Base-by-base conservation (phyloP, 768 basidiomycete species). In the Termitomyces sp. region DNA sequence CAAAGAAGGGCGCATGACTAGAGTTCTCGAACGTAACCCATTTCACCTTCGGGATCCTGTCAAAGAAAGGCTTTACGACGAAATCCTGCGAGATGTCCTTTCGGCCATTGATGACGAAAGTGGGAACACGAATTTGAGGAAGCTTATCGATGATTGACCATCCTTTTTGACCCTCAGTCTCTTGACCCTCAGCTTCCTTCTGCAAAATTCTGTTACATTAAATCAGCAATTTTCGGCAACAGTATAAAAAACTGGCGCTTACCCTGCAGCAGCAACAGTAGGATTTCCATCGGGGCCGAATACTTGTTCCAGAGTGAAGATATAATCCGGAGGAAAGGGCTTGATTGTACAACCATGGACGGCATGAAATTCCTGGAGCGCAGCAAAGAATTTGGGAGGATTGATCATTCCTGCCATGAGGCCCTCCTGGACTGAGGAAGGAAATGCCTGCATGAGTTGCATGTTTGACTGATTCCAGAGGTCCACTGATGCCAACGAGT, bases 91-190 rank as follows among this genome's bases (percentile, higher is more conserved):
- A 69, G 16, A 73, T 69, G 62, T 83, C 80, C 39, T 71, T 64
- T 7, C 61, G 61, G 13, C 79, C 79, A 58, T 79, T 80, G 46
- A 78, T 72, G 34, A 77, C 49, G 36, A 84, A 67, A 0, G 74
- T 76, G 0, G 77, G 70, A 13, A 69, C 68, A 16, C 22, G 12
- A 32, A 57, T 57, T 1, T 13, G 53, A 5, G 26, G 70, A 7
- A 82, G 66, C 10, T 76, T 69, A 39, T 78, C 74, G 13, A 80
- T 64, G 53, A 82, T 75, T 12, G 72, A 67, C 83, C 83, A 85
- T 1, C 47, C 32, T 22, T 33, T n/a, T 48, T 14, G 48, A 22
- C 48, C 20, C 7, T 34, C 48, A 49, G 5, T 33, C 6, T 20
- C 9, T 2, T n/a, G 40, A 20, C 7, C 40, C 40, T 42, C 40